phyloP scores from a whole-genome alignment of 225 moss, liverwort and hornwort genomes.

The Sphagnum contortum region DNA sequence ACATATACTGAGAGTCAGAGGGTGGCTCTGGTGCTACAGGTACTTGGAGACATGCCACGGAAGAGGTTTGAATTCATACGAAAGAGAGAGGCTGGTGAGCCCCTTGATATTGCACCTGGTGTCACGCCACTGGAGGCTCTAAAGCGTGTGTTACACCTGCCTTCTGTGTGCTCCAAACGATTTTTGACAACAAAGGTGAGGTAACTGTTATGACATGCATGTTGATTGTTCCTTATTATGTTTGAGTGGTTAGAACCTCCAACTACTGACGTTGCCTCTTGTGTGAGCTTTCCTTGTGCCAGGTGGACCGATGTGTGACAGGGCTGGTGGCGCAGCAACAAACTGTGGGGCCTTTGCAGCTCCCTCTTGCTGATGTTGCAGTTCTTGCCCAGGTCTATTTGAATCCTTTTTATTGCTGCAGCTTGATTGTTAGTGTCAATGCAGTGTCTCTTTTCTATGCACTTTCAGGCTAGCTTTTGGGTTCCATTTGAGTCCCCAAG shows the following conservation, averaged over 20 bases:
- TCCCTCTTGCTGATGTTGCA: constrained; percentile 84
- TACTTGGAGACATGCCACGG: constrained; percentile 96
- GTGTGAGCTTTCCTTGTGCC: constrained; percentile 3
- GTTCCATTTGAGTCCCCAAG: too few relatives aligned
- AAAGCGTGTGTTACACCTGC: constrained; percentile 82
- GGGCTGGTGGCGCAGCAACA: constrained; percentile 97
- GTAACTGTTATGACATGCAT: background rate
- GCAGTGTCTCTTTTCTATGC: too few relatives aligned
- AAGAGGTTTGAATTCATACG: constrained; percentile 75
- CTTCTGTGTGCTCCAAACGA: constrained; percentile 83
- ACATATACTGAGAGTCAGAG: background rate
- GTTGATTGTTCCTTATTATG: too few relatives aligned
- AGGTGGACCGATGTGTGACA: constrained; percentile 98
- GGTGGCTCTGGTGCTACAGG: constrained; percentile 23
- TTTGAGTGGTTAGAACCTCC: too few relatives aligned
- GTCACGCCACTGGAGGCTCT: constrained; percentile 70
- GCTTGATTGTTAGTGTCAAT: background rate
- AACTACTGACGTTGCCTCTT: too few relatives aligned
- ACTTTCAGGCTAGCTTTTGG: too few relatives aligned
- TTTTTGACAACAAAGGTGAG: constrained; percentile 89
- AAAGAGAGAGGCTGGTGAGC: constrained; percentile 42
- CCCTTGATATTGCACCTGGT: constrained; percentile 79
- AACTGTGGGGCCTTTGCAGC: constrained; percentile 89
- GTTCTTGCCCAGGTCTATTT: constrained; percentile 70
- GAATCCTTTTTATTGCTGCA: background rate